Percentiles rank a stretch among this genome's conserved stretches.
Evolutionary conservation across 2,329 filamentous ascomycete species (phyloP).

Genomic region (Nothophaeocryptopus gaeumannii): DNA sequence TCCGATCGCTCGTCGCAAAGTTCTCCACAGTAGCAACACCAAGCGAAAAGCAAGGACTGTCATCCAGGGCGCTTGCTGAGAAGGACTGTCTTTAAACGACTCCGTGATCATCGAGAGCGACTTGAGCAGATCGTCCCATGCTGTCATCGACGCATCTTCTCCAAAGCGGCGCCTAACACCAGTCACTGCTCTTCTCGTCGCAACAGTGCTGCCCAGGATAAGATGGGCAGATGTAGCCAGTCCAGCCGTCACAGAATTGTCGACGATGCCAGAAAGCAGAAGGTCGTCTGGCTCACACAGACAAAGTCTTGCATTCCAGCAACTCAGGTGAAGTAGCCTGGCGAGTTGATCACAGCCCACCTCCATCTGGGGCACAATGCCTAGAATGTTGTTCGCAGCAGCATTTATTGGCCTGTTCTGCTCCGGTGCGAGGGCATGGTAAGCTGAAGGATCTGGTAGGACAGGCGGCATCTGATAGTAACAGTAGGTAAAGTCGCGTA

Average conservation of each 20-base stretch:
- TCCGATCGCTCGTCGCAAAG: not conserved
- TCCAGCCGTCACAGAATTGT: not conserved
- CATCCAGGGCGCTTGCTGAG: constrained; percentile 5
- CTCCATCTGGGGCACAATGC: not conserved
- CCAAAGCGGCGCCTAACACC: not conserved
- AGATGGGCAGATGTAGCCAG: constrained; percentile 4
- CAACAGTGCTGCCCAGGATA: constrained; percentile 5
- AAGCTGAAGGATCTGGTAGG: constrained; percentile 1
- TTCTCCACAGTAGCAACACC: constrained; percentile 3
- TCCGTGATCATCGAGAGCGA: constrained; percentile 1
- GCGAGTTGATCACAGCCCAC: not conserved
- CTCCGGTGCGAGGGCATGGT: not conserved
- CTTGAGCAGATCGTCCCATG: constrained; percentile 3
- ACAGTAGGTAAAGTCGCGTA: constrained; percentile 7
- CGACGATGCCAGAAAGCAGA: constrained; percentile 2
- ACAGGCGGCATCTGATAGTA: constrained; percentile 7
- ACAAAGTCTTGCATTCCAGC: not conserved
- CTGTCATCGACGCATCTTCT: constrained; percentile 1
- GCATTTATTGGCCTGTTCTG: constrained; percentile 4
- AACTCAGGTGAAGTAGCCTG: not conserved
- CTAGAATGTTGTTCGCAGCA: constrained; percentile 1
- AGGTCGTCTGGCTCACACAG: constrained; percentile 3
- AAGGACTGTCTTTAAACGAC: not conserved
- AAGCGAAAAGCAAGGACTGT: constrained; percentile 1
- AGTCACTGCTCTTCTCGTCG: constrained; percentile 2